Base-by-base conservation (phyloP, 257 asterid genomes). In the Jasminum sambac region DNA sequence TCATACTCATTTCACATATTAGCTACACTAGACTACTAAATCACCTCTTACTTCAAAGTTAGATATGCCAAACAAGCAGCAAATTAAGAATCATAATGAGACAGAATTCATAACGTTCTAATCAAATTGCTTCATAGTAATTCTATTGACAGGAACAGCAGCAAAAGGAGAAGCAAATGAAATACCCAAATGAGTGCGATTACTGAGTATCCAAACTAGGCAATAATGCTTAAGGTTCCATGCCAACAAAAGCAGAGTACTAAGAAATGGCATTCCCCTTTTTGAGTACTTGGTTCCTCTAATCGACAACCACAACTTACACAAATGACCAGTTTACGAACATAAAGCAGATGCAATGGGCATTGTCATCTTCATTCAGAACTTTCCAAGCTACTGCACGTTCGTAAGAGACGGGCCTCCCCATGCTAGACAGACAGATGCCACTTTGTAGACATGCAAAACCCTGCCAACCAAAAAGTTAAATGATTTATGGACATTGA, bases 351-450 rank as follows among this genome's bases (percentile, higher is more conserved):
- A 91, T 83, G 80, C 95, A 89, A 30, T 90, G 94, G 40, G 89
- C 84, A 23, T 26, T 55, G 6, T 87, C 92, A 13, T 88, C 94
- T 59, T 90, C 96, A 7, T 90, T 84, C 89, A 88, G 71, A 42
- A 88, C 97, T 72, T 90, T 90, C 97, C 97, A 90, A 4, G 97
- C 96, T 30, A 88, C 83, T 12, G 97, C 92, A 66, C 94, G 85
- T 78, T 90, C 97, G 11, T 85, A 88, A 37, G 97, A 90, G 48
- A 90, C 77, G 2, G 97, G 97, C 74, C 97, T 81, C 66, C 97
- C 88, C 97, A 90, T 90, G 83, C 97, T 90, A 60, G 97, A 90
- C 87, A 87, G 43, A 64, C 97, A 90, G 4, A 88, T 90, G 6
- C 97, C 96, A 23, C 96, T 91, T 81, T 84, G 94, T 61, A 90